These are phyloP conservation scores for Sporisorium reilianum DNA, from an alignment of 1,284 basidiomycete species.

Conservation along the genomic window DNA sequence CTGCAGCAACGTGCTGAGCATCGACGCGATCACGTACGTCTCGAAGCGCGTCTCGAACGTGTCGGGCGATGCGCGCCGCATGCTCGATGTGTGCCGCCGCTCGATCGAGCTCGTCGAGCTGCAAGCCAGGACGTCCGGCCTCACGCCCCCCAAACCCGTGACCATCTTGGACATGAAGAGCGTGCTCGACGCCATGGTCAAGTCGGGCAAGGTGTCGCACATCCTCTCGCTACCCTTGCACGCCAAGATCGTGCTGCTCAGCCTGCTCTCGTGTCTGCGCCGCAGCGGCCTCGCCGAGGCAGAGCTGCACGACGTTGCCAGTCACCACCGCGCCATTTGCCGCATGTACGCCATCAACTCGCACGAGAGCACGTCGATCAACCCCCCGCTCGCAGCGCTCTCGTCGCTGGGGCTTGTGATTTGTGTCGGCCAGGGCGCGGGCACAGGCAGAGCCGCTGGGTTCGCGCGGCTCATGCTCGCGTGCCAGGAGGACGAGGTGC, in stretches of 20 bases:
- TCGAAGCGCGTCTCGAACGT: constrained; percentile 91
- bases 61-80: constrained; percentile 92
- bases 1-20: constrained; percentile 73
- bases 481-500: constrained; percentile 64
- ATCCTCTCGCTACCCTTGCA: constrained; percentile 60
- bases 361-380: constrained; percentile 14
- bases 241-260: constrained; percentile 72
- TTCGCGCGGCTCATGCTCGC: constrained; percentile 59
- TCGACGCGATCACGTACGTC: constrained; percentile 87
- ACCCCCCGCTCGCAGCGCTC: constrained; percentile 51
- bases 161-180: constrained; percentile 80
- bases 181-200: constrained; percentile 90
- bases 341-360: constrained; percentile 45
- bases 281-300: constrained; percentile 89
- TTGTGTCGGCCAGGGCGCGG: constrained; percentile 62
- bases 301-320: constrained; percentile 79
- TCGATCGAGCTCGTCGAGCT: constrained; percentile 59
- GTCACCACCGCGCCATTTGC: constrained; percentile 56
- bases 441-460: constrained; percentile 53
- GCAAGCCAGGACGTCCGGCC: constrained; percentile 55
- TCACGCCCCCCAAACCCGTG: constrained; percentile 72
- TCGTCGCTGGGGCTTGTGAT: constrained; percentile 58
- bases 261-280: constrained; percentile 84
- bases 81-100: constrained; percentile 87
- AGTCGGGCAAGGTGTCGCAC: constrained; percentile 78